Evolutionary conservation across 768 basidiomycete species (phyloP), one percentile per base, ranked within the genome.

Genomic region (Psilocybe sp.): DNA sequence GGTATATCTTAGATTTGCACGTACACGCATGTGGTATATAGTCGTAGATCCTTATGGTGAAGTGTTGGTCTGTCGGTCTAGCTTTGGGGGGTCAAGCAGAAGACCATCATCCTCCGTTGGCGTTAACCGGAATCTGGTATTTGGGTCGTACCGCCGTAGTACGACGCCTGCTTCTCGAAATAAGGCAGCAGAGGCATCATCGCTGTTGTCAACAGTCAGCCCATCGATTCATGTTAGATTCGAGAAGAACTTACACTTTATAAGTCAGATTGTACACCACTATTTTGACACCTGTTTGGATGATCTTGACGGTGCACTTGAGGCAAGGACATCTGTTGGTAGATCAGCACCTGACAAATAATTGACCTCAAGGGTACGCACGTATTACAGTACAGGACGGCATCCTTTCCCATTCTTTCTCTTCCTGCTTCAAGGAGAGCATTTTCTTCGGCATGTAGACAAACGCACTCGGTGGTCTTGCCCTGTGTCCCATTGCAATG

Each of bases 371-470:
- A 33, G 9, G 44, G 3, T 31, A 40, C 89, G 56, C 52, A 98
- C 94, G 97, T 99, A 62, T 99, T 99, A 78, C 97, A 99, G 65
- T 98, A 99, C 12, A 99, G 64, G n/a, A 91, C 88, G 2, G 90
- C 81, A 44, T 85, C 82, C 44, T 74, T 69, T 5, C 89, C 89
- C n/a, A 96, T 80, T 41, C 97, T 75, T 52, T 98, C 97, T 50
- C 92, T 71, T 14, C 97, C 96, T 1, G 93, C 93, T 71, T 98
- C 96, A 2, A 98, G 69, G 12, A 98, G 73, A 0, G 96, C 97
- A 62, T 98, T 99, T 70, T 99, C 97, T 69, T 99, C 97, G 0
- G 97, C 97, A 64, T 99, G 97, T 9, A 99, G 71, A 62, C 97
- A 99, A 2, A 98, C 74, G 60, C 97, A 99, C 63, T 92, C 92